phyloP scores from a whole-genome alignment of 108 stramenopile species.

The Pseudonitzschia delicatissima region DNA sequence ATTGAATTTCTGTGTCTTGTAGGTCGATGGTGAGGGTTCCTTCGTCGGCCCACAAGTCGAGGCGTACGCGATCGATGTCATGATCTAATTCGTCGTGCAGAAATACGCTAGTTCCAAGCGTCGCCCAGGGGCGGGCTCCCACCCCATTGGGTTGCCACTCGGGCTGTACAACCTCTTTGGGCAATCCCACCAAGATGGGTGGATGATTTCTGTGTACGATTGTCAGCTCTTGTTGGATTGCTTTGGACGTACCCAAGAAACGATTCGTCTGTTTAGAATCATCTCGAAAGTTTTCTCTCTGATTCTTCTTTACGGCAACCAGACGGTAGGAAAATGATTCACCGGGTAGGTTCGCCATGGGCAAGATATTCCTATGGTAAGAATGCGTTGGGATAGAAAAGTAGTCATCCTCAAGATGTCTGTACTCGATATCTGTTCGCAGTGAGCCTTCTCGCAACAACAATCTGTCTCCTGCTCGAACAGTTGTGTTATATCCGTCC shows the following conservation, averaged over 20 bases:
- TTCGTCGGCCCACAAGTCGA: constrained; percentile 28
- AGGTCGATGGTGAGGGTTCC: constrained; percentile 21
- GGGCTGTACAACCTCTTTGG: background rate
- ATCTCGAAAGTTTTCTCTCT: background rate
- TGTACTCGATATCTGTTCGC: background rate
- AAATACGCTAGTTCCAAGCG: background rate
- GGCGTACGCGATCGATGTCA: constrained; percentile 27
- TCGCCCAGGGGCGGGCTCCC: constrained; percentile 17
- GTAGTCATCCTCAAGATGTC: background rate
- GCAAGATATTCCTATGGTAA: background rate
- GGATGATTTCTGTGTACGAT: constrained; percentile 28
- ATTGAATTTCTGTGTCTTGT: background rate
- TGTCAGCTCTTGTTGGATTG: constrained; percentile 6
- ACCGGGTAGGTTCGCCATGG: constrained; percentile 1
- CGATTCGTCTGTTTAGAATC: background rate
- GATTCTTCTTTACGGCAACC: constrained; percentile 8
- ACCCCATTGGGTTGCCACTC: constrained; percentile 1
- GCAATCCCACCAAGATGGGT: constrained; percentile 5
- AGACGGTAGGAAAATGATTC: constrained; percentile 28
- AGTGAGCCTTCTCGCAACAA: background rate
- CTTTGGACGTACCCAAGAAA: constrained; percentile 19
- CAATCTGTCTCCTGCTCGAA: constrained; percentile 7
- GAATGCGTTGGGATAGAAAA: constrained; percentile 11
- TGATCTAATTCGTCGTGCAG: constrained; percentile 16
- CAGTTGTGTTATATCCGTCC: background rate